Conservation (phyloP, 2,329 filamentous ascomycete species). For the Xylariaceae sp. region DNA sequence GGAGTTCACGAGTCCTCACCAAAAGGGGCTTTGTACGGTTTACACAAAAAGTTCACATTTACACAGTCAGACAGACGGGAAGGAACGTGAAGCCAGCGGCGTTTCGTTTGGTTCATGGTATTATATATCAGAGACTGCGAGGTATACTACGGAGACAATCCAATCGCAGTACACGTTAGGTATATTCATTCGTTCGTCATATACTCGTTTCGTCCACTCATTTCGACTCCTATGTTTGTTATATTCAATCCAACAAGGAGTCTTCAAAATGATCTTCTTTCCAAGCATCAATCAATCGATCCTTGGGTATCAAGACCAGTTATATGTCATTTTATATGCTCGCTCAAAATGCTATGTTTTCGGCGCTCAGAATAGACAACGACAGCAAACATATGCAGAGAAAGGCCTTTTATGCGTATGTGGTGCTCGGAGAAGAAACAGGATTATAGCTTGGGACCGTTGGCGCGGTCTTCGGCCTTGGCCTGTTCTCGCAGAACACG, state of each 20-base stretch:
- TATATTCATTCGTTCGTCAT: background rate
- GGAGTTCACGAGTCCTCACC: too few species aligned
- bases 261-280: too few species aligned
- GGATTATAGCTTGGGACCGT: conserved; percentile 28
- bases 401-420: background rate
- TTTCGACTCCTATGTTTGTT: background rate
- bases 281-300: background rate
- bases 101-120: too few species aligned
- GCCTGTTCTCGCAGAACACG: conserved; percentile 48
- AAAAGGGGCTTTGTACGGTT: too few species aligned
- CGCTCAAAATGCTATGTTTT: background rate
- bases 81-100: too few species aligned
- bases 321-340: too few species aligned
- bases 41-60: too few species aligned
- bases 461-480: conserved; percentile 30
- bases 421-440: background rate
- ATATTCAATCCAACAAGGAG: background rate
- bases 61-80: too few species aligned
- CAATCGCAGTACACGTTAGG: background rate
- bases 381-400: background rate
- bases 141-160: too few species aligned
- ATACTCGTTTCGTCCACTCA: background rate
- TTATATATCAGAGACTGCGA: too few species aligned
- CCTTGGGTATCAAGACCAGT: background rate
- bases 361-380: background rate